A percentile compares a stretch with the other conserved stretches of the same genome.
Conservation (phyloP, 2,329 filamentous ascomycete species). For the Colletotrichum kahawae region DNA sequence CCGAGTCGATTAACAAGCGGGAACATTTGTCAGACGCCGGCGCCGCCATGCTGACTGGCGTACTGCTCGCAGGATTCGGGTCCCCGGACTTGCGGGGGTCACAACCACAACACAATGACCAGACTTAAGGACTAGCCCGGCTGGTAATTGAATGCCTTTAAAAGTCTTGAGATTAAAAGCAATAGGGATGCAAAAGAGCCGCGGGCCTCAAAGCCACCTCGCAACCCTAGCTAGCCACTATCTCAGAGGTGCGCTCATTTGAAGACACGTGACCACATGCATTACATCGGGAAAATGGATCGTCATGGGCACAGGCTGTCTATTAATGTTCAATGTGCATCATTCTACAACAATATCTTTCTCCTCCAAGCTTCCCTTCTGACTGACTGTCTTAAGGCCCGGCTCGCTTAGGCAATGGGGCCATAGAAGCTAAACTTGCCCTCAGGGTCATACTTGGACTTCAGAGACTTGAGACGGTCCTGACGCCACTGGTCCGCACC, state of each 20-base stretch:
- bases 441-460: constrained; percentile 53
- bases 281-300: background rate
- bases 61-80: background rate
- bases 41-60: background rate
- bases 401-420: constrained; percentile 32
- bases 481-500: constrained; percentile 55
- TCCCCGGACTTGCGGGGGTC: background rate
- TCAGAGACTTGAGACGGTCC: constrained; percentile 47
- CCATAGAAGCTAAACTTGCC: constrained; percentile 49
- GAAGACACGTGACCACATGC: background rate
- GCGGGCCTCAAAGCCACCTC: background rate
- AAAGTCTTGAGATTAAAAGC: background rate
- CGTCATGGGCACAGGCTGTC: background rate
- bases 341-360: background rate
- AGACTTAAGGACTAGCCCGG: background rate
- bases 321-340: background rate
- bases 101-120: background rate
- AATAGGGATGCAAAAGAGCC: background rate
- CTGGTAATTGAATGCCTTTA: background rate
- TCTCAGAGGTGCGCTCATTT: background rate
- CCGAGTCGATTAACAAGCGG: background rate
- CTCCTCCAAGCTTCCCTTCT: background rate
- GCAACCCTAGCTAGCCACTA: background rate
- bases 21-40: background rate
- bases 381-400: background rate